Conservation (phyloP, 192 early-diverging fungal genomes). For the Chytriomyces hyalinus region DNA sequence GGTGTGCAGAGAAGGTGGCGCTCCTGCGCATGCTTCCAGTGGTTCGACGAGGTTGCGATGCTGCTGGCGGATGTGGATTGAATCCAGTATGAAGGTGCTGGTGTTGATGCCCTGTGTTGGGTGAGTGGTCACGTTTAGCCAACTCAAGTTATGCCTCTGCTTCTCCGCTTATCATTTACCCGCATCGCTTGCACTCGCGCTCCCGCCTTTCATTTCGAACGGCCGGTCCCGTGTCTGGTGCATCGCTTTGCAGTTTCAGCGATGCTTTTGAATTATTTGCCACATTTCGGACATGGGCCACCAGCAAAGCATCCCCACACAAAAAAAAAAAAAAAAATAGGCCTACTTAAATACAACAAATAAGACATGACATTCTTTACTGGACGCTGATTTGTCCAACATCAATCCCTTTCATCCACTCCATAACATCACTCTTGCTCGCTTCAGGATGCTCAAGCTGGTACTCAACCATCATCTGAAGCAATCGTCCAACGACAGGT, state of each 20-base stretch:
- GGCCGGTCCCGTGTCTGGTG: background rate
- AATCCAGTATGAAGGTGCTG: too few relatives aligned
- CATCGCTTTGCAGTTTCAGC: background rate
- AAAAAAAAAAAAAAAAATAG: background rate
- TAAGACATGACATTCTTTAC: background rate
- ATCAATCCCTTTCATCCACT: slow-evolving; percentile 16
- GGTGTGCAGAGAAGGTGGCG: too few relatives aligned
- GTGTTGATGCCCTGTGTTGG: too few relatives aligned
- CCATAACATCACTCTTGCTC: background rate
- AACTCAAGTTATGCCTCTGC: too few relatives aligned
- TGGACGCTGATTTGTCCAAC: background rate
- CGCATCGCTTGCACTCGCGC: too few relatives aligned
- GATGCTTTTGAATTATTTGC: background rate
- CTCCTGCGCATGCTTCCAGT: too few relatives aligned
- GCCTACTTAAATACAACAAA: background rate
- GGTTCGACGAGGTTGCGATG: too few relatives aligned
- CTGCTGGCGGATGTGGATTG: too few relatives aligned
- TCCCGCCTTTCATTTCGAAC: too few relatives aligned
- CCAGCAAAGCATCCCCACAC: background rate
- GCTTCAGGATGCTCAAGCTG: slow-evolving; percentile 73
- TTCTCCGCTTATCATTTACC: too few relatives aligned
- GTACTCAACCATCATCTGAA: slow-evolving; percentile 79
- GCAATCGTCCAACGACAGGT: slow-evolving; percentile 63
- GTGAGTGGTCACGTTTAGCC: too few relatives aligned
- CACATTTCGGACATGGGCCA: background rate